phyloP scores from a whole-genome alignment of 2,329 filamentous ascomycete genomes.

The Rutstroemia sydowiana region DNA sequence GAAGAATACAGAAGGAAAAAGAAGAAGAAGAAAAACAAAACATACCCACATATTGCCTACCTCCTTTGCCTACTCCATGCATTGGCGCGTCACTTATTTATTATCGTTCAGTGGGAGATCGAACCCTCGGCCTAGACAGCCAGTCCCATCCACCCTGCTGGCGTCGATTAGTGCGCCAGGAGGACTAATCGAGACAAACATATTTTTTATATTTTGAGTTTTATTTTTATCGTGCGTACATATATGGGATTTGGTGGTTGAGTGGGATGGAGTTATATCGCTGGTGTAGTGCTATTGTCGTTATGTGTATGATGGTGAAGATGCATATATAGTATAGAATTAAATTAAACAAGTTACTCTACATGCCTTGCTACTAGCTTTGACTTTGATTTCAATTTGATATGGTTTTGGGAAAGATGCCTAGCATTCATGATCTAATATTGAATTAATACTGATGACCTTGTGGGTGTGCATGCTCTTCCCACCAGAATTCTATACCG shows the following conservation, averaged over 20 bases:
- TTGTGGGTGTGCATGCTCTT: too few species aligned
- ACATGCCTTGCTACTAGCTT: too few species aligned
- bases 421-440: too few species aligned
- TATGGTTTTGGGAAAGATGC: too few species aligned
- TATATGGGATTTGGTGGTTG: background rate
- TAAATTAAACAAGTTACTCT: too few species aligned
- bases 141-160: constrained; percentile 34
- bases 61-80: constrained; percentile 30
- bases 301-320: too few species aligned
- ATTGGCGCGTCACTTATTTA: constrained; percentile 32
- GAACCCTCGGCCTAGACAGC: constrained; percentile 33
- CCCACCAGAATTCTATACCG: too few species aligned
- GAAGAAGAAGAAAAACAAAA: background rate
- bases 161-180: constrained; percentile 30
- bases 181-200: constrained; percentile 34
- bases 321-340: too few species aligned
- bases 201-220: background rate
- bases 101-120: constrained; percentile 33
- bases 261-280: background rate
- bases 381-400: too few species aligned
- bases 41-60: constrained; percentile 34
- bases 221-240: background rate
- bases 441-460: too few species aligned
- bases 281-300: too few species aligned
- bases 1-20: too few species aligned